These are phyloP conservation scores for Penicillium simplicissimum DNA, from an alignment of 495 filamentous ascomycete genomes.

Conservation along the genomic window DNA sequence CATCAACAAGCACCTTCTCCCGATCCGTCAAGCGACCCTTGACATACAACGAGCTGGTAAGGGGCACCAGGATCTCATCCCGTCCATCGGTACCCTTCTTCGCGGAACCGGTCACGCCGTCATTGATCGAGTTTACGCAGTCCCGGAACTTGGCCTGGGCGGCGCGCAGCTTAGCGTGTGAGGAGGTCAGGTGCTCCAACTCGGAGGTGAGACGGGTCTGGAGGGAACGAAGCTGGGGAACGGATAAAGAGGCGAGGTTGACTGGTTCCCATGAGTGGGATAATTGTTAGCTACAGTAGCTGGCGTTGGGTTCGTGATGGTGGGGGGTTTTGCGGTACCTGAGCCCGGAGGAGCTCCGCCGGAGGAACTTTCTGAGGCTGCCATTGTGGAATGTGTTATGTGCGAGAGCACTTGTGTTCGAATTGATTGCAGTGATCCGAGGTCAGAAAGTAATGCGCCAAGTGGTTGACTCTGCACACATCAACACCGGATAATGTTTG, in stretches of 20 bases:
- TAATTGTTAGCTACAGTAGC: constrained; percentile 5
- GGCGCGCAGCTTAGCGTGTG: constrained; percentile 82
- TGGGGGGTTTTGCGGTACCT: constrained; percentile 19
- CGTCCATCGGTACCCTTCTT: constrained; percentile 40
- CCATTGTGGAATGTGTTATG: constrained; percentile 19
- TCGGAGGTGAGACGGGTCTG: constrained; percentile 96
- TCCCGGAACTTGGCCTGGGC: constrained; percentile 92
- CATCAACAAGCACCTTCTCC: constrained; percentile 85
- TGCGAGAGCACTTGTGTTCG: not conserved
- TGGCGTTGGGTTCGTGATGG: not conserved
- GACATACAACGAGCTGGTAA: constrained; percentile 93
- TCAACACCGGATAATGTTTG: not conserved
- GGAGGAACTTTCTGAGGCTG: constrained; percentile 26
- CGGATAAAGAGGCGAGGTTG: constrained; percentile 61
- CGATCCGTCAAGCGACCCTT: constrained; percentile 76
- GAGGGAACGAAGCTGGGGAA: constrained; percentile 61
- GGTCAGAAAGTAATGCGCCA: not conserved
- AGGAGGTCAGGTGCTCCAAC: constrained; percentile 86
- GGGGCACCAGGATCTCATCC: constrained; percentile 75
- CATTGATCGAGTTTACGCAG: constrained; percentile 73
- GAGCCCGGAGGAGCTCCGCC: constrained; percentile 35
- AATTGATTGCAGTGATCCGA: not conserved
- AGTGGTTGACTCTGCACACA: constrained; percentile 9
- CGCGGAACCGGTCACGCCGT: constrained; percentile 50
- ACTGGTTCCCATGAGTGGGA: constrained; percentile 40